phyloP scores from a whole-genome alignment of 805 yeast species.

The Debaryomyces hansenii region DNA sequence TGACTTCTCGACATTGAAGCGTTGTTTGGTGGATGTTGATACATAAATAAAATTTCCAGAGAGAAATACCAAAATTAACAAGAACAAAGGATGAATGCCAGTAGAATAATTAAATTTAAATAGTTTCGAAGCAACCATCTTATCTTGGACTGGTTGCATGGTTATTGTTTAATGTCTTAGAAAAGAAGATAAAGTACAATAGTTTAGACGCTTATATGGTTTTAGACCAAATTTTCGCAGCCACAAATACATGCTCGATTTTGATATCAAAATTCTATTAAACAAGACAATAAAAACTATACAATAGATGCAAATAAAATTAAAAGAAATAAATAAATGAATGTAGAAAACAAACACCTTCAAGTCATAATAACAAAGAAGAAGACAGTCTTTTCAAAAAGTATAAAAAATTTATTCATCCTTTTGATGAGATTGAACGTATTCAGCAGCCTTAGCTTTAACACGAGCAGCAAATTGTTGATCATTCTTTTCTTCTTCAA shows the following conservation, averaged over 20 bases:
- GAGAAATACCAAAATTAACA: constrained; percentile 1
- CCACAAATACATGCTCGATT: constrained; percentile 5
- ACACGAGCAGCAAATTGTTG: constrained; percentile 76
- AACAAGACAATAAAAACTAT: constrained; percentile 1
- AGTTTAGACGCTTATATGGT: neutral
- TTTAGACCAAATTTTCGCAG: constrained; percentile 5
- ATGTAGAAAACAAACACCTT: neutral
- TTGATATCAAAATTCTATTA: neutral
- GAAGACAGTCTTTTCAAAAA: neutral
- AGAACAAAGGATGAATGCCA: constrained; percentile 3
- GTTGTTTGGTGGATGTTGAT: neutral
- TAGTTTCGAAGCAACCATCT: neutral
- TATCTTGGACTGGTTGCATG: neutral
- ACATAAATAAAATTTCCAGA: constrained; percentile 4
- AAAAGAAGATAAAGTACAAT: neutral
- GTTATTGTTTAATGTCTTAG: neutral
- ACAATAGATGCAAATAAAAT: neutral
- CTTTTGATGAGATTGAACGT: constrained; percentile 39
- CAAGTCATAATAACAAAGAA: neutral
- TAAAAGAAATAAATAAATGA: neutral
- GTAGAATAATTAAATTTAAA: neutral
- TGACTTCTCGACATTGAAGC: constrained; percentile 1
- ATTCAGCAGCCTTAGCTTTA: constrained; percentile 87
- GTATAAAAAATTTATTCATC: neutral
- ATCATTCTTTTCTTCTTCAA: constrained; percentile 70